Conservation (phyloP, 2,329 filamentous ascomycete genomes). For the Fonsecaea erecta region DNA sequence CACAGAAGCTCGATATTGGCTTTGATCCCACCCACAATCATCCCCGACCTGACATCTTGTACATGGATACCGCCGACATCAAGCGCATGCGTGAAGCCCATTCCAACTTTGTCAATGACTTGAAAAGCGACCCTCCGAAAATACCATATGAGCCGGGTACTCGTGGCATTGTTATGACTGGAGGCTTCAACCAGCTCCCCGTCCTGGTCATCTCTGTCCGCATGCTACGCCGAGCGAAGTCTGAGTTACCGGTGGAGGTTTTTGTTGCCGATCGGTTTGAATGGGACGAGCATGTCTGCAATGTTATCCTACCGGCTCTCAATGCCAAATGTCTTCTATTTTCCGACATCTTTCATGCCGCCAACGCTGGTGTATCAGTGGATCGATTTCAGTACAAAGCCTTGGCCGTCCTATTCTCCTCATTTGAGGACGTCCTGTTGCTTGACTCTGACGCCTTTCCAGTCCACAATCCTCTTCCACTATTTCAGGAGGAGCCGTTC, state of each 20-base stretch:
- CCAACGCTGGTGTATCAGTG: conserved; percentile 28
- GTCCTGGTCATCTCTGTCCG: conserved; percentile 48
- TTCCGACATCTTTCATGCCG: conserved; percentile 37
- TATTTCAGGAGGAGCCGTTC: conserved; percentile 60
- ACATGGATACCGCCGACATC: conserved; percentile 43
- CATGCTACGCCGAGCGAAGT: conserved; percentile 49
- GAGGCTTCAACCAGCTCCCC: conserved; percentile 44
- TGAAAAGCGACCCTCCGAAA: conserved; percentile 29
- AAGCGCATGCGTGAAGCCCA: conserved; percentile 48
- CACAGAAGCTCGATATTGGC: conserved; percentile 35
- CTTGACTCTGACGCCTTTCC: conserved; percentile 64
- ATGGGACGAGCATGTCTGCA: conserved; percentile 48
- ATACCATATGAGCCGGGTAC: conserved; percentile 44
- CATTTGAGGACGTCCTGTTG: conserved; percentile 63
- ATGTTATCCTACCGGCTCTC: conserved; percentile 44
- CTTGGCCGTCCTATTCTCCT: conserved; percentile 62
- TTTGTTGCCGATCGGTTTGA: conserved; percentile 46
- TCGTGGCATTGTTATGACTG: conserved; percentile 53
- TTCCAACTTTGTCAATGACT: conserved; percentile 46
- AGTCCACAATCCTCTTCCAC: conserved; percentile 47
- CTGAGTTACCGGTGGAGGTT: conserved; percentile 48
- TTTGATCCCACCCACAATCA: conserved; percentile 34
- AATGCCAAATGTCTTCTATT: conserved; percentile 48
- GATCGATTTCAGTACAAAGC: conserved; percentile 59
- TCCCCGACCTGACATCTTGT: conserved; percentile 45